phyloP scores from a whole-genome alignment of 192 early-diverging fungal genomes.

The Gamsiella multidivaricata region DNA sequence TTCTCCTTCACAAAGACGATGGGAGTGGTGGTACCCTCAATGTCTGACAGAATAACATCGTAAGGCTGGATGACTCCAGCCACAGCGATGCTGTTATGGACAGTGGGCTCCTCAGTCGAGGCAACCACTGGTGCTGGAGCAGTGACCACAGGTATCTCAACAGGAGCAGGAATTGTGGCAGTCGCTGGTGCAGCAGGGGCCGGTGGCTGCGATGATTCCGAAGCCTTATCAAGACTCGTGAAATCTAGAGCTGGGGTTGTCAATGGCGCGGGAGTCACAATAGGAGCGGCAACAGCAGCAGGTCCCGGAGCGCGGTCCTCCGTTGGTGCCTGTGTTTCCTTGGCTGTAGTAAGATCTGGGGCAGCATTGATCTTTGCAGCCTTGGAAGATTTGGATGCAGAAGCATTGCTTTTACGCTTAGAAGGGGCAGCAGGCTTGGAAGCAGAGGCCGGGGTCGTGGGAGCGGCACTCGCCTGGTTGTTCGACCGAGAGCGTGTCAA shows the following conservation, averaged over 20 bases:
- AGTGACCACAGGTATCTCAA: slow-evolving; percentile 12
- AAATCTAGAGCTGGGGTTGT: background rate
- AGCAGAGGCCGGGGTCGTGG: slow-evolving; percentile 6
- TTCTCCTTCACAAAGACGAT: slow-evolving; percentile 96
- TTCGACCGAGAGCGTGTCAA: slow-evolving; percentile 41
- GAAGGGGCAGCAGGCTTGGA: slow-evolving; percentile 24
- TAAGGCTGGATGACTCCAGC: slow-evolving; percentile 50
- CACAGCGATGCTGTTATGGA: background rate
- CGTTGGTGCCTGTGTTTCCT: too few relatives aligned
- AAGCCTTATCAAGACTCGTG: background rate
- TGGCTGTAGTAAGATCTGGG: slow-evolving; percentile 16
- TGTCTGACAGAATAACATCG: slow-evolving; percentile 78
- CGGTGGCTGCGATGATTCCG: slow-evolving; percentile 1
- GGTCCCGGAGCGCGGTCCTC: background rate
- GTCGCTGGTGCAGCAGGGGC: slow-evolving; percentile 16
- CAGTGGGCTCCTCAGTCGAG: slow-evolving; percentile 24
- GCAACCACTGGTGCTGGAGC: slow-evolving; percentile 7
- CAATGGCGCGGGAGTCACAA: background rate
- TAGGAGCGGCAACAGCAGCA: background rate
- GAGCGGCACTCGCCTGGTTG: slow-evolving; percentile 6
- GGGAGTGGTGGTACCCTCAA: slow-evolving; percentile 97
- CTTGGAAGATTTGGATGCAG: slow-evolving; percentile 14
- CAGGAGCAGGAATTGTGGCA: slow-evolving; percentile 28
- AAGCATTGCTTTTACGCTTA: slow-evolving; percentile 32
- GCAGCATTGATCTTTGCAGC: slow-evolving; percentile 29